Evolutionary conservation across 2,329 filamentous ascomycete species (phyloP), one percentile per base, ranked within the genome.

Genomic region (Verticillium isaacii): DNA sequence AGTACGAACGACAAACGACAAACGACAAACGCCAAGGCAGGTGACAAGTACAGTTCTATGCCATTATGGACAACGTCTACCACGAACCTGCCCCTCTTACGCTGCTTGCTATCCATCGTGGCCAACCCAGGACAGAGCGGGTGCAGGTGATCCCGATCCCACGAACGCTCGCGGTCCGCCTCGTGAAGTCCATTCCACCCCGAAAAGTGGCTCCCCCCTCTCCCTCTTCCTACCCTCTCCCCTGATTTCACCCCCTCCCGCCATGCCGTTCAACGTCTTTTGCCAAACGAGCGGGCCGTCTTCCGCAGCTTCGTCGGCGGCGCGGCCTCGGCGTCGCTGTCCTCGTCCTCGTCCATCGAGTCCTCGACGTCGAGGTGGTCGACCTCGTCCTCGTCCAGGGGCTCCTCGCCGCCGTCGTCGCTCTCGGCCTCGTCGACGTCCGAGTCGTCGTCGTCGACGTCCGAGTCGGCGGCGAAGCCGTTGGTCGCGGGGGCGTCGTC

Each of bases 331-430:
- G 73, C 75, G 57, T 84, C 82, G 60, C 79, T 82, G 63, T 81
- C 80, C 37, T 82, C 84, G 11, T 85, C 84, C 63, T 88, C 86
- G 7, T 80, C 81, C 72, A 76, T 74, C 9, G 82, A 83, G 59
- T 84, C 82, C 36, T 80, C 77, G 7, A 81, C 78, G 59, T 89
- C 86, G 39, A 85, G 81, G 60, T 87, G 82, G 56, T 85, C 77
- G 2, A 84, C 84, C 63, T 88, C 85, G 19, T 87, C 82, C 63
- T 86, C 84, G 25, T 86, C 83, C 2, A 85, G 72, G 1, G 77
- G 77, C 66, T 81, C 80, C 39, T 80, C 79, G 1, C 71, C 82
- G 8, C 79, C 82, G 50, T 81, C 77, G 15, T 78, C 77, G 56
- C 78, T 77, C 36, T 79, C 77, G 2, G 78, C 78, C 3, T 78